Percentiles rank a stretch among this genome's conserved stretches.
These are phyloP conservation scores for Mortierella sp. DNA, from an alignment of 371 early-diverging fungal genomes.

Conservation along the genomic window DNA sequence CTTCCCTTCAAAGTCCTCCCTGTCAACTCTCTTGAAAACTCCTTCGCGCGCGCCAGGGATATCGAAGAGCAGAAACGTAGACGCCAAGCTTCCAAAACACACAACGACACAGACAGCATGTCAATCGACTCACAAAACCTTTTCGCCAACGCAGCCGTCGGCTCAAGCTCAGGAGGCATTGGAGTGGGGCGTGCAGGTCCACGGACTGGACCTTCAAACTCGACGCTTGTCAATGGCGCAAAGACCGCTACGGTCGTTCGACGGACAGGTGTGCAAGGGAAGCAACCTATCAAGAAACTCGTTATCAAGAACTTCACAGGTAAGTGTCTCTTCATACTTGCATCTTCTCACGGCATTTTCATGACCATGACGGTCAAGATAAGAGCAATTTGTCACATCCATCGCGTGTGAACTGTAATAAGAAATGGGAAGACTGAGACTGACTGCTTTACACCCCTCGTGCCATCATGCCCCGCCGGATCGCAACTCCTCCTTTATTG, in stretches of 20 bases:
- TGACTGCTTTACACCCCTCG: background rate
- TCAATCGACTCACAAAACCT: slow-evolving; percentile 37
- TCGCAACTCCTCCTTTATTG: background rate
- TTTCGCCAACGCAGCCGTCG: slow-evolving; percentile 13
- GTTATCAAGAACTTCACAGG: slow-evolving; percentile 77
- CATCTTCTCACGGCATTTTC: background rate
- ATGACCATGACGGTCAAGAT: background rate
- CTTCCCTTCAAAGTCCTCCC: slow-evolving; percentile 48
- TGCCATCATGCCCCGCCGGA: slow-evolving; percentile 3
- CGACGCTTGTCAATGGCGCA: slow-evolving; percentile 24
- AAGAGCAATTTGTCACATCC: background rate
- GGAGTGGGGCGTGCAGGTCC: slow-evolving; percentile 45
- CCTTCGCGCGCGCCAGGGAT: slow-evolving; percentile 56
- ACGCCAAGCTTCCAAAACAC: slow-evolving; percentile 21
- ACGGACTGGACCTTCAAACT: slow-evolving; percentile 15
- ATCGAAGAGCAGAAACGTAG: slow-evolving; percentile 46
- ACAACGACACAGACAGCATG: slow-evolving; percentile 24
- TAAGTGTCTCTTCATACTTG: slow-evolving; percentile 25
- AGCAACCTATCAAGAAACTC: slow-evolving; percentile 66
- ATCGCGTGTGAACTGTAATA: background rate
- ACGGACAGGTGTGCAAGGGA: slow-evolving; percentile 50
- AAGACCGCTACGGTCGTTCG: slow-evolving; percentile 37
- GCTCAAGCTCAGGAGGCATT: slow-evolving; percentile 30
- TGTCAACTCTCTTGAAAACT: slow-evolving; percentile 47
- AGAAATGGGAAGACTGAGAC: background rate